Evolutionary conservation across 2,329 filamentous ascomycete genomes (phyloP).

Genomic region (Coniella vitis): DNA sequence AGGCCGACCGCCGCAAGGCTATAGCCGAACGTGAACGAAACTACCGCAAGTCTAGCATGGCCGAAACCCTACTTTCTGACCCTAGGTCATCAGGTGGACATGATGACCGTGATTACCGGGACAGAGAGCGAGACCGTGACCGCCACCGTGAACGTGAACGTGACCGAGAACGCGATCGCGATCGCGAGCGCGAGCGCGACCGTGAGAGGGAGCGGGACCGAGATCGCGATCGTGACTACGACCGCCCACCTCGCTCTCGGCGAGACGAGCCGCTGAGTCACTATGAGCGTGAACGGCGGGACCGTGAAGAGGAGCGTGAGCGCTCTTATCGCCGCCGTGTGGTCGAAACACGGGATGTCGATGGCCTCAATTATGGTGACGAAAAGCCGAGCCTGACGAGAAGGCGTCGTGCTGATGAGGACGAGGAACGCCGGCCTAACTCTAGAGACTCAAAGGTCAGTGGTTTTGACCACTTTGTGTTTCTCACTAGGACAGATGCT

Average conservation of each 20-base stretch:
- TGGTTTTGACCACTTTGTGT: slow-evolving; percentile 7
- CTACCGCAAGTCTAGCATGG: slow-evolving; percentile 73
- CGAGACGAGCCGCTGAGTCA: slow-evolving; percentile 56
- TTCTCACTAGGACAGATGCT: slow-evolving; percentile 20
- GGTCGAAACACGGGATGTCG: slow-evolving; percentile 61
- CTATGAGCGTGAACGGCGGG: slow-evolving; percentile 81
- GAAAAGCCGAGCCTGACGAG: slow-evolving; percentile 58
- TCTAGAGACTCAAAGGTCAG: slow-evolving; percentile 62
- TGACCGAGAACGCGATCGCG: slow-evolving; percentile 26
- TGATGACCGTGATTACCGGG: slow-evolving; percentile 32
- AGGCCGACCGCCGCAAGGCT: slow-evolving; percentile 88
- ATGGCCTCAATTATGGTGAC: slow-evolving; percentile 89
- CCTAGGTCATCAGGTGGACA: slow-evolving; percentile 43
- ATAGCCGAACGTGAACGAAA: slow-evolving; percentile 91
- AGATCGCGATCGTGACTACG: slow-evolving; percentile 36
- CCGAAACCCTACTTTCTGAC: slow-evolving; percentile 54
- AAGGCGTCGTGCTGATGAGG: slow-evolving; percentile 72
- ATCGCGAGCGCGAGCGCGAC: slow-evolving; percentile 28
- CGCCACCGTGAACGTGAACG: slow-evolving; percentile 36
- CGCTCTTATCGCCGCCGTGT: slow-evolving; percentile 74
- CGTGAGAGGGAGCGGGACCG: slow-evolving; percentile 29
- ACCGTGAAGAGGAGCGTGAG: slow-evolving; percentile 86
- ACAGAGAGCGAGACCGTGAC: slow-evolving; percentile 33
- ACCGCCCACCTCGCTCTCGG: slow-evolving; percentile 45
- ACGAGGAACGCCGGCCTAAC: slow-evolving; percentile 55